Conservation (phyloP, 441 rosid genomes). For the Pelargonium fulgidum region DNA sequence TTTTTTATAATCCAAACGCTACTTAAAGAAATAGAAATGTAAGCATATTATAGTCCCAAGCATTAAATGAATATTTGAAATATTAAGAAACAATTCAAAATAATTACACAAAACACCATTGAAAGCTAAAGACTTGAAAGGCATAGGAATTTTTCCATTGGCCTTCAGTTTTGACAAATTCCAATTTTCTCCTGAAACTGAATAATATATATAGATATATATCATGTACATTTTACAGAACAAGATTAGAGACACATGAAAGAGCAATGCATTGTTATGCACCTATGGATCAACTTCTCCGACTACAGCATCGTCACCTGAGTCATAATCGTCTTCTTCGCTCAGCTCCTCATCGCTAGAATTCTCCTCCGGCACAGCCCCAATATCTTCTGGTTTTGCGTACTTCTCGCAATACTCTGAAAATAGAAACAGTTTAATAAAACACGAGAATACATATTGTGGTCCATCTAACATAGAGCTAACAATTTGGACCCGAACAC, state of each 20-base stretch:
- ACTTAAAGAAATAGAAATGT: no score
- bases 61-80: no score
- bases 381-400: constrained; percentile 65
- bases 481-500: no score
- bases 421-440: constrained; percentile 5
- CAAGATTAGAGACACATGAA: constrained; percentile 7
- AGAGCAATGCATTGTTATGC: neutral
- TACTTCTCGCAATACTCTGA: constrained; percentile 79
- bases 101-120: no score
- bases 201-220: neutral
- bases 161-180: constrained; percentile 24
- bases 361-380: constrained; percentile 48
- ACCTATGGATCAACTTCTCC: constrained; percentile 71
- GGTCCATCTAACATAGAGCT: no score
- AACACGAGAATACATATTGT: no score
- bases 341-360: constrained; percentile 85
- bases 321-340: constrained; percentile 67
- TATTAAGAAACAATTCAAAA: no score
- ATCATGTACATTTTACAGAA: constrained; percentile 33
- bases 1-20: no score
- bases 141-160: constrained; percentile 20
- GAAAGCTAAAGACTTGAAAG: constrained; percentile 19
- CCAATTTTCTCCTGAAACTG: constrained; percentile 26
- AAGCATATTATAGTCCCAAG: no score
- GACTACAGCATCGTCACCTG: constrained; percentile 52